Evolutionary conservation across 2,329 filamentous ascomycete species (phyloP), one percentile per base, ranked within the genome.

Genomic region (Xylariaceae sp.): DNA sequence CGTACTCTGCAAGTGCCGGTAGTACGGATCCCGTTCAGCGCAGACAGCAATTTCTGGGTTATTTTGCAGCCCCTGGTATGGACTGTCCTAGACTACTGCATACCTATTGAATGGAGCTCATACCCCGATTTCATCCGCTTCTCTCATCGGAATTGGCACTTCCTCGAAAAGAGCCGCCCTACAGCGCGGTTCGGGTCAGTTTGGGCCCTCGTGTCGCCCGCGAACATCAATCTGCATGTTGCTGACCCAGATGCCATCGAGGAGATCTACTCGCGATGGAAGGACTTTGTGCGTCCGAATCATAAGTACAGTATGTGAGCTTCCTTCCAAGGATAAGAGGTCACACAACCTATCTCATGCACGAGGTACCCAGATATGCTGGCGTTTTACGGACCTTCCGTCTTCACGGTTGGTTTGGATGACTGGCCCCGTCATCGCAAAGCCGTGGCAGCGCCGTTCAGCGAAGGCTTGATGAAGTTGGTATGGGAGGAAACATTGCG

Each of bases 371-470:
- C 34, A 23, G 3, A 16, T 39, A 7, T 69, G 6, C 48, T 71
- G 12, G 67, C 67, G 31, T 41, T 72, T 1, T 72, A 69, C 26
- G 70, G 69, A 0, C 70, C 69, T 1, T 69, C 60, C 40, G 60
- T 72, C n/a, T 70, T 64, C 1, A 72, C 68, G 0, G 69, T 62
- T 3, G 50, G 55, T 7, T 67, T 58, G 64, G 62, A 68, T 4
- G 66, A 70, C n/a, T 71, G 69, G 69, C 56, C 66, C 28, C 68
- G 68, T 4, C 71, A 73, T 23, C 65, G 69, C 0, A 71, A 67
- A 39, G 55, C 64, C 0, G 37, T 69, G 6, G 69, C 68, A 0
- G 46, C 67, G 3, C 68, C 68, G 0, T 71, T 72, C 48, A 73
- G 70, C 37, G 68, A 72, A 56, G 58, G 47, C 4, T 64, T 65